A percentile compares a stretch with the other conserved stretches of the same genome.
phyloP scores from a whole-genome alignment of 108 stramenopile species.

The Hondaea fermentalgiana region DNA sequence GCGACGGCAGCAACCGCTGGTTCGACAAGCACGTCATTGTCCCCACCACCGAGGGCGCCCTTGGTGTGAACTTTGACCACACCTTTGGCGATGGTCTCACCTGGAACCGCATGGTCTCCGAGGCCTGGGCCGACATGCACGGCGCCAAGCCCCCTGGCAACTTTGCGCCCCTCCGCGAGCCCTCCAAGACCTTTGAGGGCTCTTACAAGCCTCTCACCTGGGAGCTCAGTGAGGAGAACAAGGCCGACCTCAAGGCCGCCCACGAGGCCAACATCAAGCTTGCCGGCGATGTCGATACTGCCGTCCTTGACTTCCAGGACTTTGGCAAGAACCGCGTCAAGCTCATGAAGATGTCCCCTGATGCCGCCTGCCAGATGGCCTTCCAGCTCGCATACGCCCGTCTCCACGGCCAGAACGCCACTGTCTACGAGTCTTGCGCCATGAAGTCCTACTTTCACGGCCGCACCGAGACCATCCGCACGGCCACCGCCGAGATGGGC shows the following conservation, averaged over 20 bases:
- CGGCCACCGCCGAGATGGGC: neutral
- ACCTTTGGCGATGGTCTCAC: slow-evolving; percentile 44
- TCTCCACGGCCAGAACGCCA: slow-evolving; percentile 34
- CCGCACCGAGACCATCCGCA: slow-evolving; percentile 47
- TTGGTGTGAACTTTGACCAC: slow-evolving; percentile 50
- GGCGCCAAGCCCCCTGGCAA: neutral
- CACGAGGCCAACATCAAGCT: neutral
- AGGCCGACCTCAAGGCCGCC: neutral
- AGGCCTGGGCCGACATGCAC: slow-evolving; percentile 2
- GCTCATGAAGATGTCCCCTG: slow-evolving; percentile 40
- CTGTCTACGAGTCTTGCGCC: slow-evolving; percentile 44
- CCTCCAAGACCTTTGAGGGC: neutral
- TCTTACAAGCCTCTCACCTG: neutral
- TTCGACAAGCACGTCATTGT: slow-evolving; percentile 48
- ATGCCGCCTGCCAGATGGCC: slow-evolving; percentile 40
- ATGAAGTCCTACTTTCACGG: slow-evolving; percentile 38
- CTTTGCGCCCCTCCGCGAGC: neutral
- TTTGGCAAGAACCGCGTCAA: slow-evolving; percentile 41
- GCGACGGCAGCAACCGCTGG: slow-evolving; percentile 37
- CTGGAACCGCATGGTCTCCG: slow-evolving; percentile 33
- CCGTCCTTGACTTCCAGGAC: slow-evolving; percentile 32
- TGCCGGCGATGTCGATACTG: slow-evolving; percentile 7
- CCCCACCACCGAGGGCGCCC: slow-evolving; percentile 23
- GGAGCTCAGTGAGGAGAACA: neutral
- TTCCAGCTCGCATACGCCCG: slow-evolving; percentile 42